A percentile compares a stretch with the other conserved stretches of the same genome.
Evolutionary conservation across 805 yeast genomes (phyloP).

Genomic region (Candida bentonensis): DNA sequence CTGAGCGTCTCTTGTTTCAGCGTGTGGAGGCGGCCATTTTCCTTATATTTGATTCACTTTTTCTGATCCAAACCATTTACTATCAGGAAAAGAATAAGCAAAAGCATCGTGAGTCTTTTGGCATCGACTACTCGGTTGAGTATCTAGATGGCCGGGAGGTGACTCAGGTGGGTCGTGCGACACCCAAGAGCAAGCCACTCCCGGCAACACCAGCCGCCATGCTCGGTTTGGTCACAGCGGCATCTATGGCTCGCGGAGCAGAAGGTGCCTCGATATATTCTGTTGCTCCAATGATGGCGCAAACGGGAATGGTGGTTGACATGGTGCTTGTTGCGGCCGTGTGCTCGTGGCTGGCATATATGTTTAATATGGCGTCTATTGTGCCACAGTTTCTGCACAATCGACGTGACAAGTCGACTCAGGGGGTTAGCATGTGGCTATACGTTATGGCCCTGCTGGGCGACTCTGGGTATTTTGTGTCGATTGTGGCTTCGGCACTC

Average conservation of each 20-base stretch:
- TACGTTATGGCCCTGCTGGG: conserved; percentile 1
- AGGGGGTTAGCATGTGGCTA: not conserved
- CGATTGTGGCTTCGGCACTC: not conserved
- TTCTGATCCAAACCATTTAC: not conserved
- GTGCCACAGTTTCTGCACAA: not conserved
- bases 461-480: conserved; percentile 1
- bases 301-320: not conserved
- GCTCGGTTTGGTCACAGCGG: not conserved
- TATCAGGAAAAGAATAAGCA: not conserved
- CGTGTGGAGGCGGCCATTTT: not conserved
- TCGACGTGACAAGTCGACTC: not conserved
- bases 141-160: not conserved
- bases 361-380: not conserved
- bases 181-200: not conserved
- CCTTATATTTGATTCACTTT: not conserved
- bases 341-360: not conserved
- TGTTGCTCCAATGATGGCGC: not conserved
- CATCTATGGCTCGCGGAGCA: not conserved
- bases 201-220: not conserved
- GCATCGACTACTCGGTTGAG: not conserved
- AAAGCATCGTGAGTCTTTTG: not conserved
- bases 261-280: not conserved
- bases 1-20: not conserved
- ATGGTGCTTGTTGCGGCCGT: not conserved
- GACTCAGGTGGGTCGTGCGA: not conserved